phyloP scores from a whole-genome alignment of 148 eudicot species.

The Fagopyrum homotropicum region DNA sequence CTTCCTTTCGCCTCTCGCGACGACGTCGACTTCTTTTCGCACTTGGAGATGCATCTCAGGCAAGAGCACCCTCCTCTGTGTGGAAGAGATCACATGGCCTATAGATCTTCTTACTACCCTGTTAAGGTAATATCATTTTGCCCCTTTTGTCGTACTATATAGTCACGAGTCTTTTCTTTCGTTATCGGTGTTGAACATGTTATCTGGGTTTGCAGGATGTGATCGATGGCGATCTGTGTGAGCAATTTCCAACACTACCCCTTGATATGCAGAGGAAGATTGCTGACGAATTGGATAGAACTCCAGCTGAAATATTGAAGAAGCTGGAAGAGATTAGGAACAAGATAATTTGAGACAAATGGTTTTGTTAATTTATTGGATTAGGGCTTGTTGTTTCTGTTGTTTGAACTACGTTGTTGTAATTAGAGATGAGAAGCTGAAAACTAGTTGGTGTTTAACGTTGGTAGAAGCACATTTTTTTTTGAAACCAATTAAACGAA shows the following conservation, averaged over 20 bases:
- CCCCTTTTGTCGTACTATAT: background rate
- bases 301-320: conserved; percentile 89
- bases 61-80: conserved; percentile 98
- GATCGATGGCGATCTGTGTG: conserved; percentile 95
- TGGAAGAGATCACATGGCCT: conserved; percentile 99
- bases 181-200: background rate
- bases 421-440: conserved; percentile 5
- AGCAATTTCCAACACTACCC: conserved; percentile 89
- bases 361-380: background rate
- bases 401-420: background rate
- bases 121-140: conserved; percentile 55
- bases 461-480: background rate
- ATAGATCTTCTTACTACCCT: conserved; percentile 91
- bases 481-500: background rate
- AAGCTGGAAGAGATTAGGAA: conserved; percentile 94
- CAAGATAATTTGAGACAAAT: conserved; percentile 57
- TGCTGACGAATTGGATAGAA: conserved; percentile 93
- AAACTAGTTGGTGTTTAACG: background rate
- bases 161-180: background rate
- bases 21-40: conserved; percentile 97
- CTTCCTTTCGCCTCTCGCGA: conserved; percentile 92
- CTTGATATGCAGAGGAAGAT: conserved; percentile 95
- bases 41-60: conserved; percentile 98
- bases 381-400: background rate
- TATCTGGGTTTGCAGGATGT: conserved; percentile 61